phyloP scores from a whole-genome alignment of 2,329 filamentous ascomycete species.

The Helotiales sp. region DNA sequence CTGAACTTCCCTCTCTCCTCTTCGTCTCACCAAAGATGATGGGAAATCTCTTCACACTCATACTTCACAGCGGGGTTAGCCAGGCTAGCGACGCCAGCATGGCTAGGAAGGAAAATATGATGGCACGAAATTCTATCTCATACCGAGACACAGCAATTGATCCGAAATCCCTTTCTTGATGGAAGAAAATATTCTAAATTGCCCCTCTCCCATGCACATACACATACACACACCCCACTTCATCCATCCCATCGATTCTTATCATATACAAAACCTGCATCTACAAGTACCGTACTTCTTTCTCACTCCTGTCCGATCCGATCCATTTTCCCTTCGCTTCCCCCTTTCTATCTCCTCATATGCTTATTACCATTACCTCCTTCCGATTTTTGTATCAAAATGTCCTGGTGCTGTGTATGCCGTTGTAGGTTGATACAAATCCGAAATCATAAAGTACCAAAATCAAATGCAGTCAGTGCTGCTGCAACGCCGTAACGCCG shows the following conservation, averaged over 20 bases:
- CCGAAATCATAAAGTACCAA: neutral
- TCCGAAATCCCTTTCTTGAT: neutral
- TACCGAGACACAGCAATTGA: too few species aligned
- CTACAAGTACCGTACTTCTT: neutral
- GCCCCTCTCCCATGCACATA: neutral
- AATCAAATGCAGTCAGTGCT: neutral
- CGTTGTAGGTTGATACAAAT: neutral
- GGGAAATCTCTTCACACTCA: neutral
- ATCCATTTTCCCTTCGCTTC: too few species aligned
- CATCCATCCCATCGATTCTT: neutral
- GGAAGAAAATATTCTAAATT: neutral
- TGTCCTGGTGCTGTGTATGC: neutral
- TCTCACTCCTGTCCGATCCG: too few species aligned
- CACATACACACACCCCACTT: too few species aligned
- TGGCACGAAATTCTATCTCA: neutral
- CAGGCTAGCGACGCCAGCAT: neutral
- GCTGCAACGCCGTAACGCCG: neutral
- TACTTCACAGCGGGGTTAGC: neutral
- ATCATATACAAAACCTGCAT: neutral
- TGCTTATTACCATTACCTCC: neutral
- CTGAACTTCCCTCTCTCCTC: too few species aligned
- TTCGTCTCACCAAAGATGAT: too few species aligned
- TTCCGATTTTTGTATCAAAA: neutral
- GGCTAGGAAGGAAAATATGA: neutral
- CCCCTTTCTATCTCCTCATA: neutral